Base-by-base conservation (phyloP, 768 basidiomycete genomes). In the Lactarius sp. region DNA sequence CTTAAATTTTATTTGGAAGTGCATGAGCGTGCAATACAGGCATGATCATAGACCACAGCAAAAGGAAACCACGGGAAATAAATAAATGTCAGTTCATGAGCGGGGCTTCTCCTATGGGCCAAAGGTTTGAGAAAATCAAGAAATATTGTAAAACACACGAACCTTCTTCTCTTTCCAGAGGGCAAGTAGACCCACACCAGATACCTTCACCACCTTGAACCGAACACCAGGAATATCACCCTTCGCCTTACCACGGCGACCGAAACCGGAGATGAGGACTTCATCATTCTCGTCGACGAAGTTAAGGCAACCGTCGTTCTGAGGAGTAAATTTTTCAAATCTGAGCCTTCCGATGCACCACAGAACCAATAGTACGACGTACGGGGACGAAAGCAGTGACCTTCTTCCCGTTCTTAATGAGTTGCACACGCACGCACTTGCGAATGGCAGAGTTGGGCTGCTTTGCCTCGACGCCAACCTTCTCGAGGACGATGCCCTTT, bases 391-490 rank as follows among this genome's bases (percentile, higher is more conserved):
- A 99, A 73, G 97, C 97, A 68, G 96, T 98, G 75, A 99, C 96
- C 78, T 98, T 98, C 89, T 99, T 99, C 70, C 97, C 97, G 81
- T 99, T 99, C 86, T 99, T 99, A 78, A 99, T 98, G 71, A 99
- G 84, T 74, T 99, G 97, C 67, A 99, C 97, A 81, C 97, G 94
- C 70, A 99, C 97, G 82, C 97, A 99, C 78, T 99, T 99, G 78
- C 97, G 94, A 79, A 99, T 98, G 76, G 97, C 97, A 75, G 97
- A 99, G 85, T 99, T 99, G 80, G 97, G 97, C 79, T 99, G 97
- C 81, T 99, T 99, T 75, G 97, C 96, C 82, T 99, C 97, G 68
- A 99, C 96, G 75, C 97, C 97, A 73, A 99, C 94, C 83, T 99
- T 99, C 81, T 99, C 97, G 65, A 99, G 88, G 64, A 99, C 97